Base-by-base conservation (phyloP, 805 yeast genomes). In the Lipomyces sp. region DNA sequence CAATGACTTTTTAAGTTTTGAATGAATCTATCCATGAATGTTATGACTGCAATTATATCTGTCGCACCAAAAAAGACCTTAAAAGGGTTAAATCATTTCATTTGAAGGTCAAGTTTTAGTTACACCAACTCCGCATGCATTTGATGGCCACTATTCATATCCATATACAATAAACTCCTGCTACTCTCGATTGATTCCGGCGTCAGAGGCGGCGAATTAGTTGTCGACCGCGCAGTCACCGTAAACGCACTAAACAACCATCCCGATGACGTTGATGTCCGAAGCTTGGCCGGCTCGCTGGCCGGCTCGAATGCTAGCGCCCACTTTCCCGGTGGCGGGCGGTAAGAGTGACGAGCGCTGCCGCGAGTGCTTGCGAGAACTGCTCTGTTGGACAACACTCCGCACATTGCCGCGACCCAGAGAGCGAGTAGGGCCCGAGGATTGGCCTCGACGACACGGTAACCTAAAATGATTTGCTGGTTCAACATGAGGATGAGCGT, bases 381-480 rank as follows among this genome's bases (percentile, higher is more conserved):
- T 3, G 29, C 39, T 32, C 32, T 51, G 54, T 51, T 29, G 34
- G 58, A 15, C 11, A 48, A 5, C 11, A 30, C n/a, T 7, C 60
- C 63, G n/a, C 51, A n/a, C n/a, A 53, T 32, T 2, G 59, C 50
- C 11, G 63, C 50, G 32, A 29, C 15, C 37, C 53, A 45, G 11
- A 66, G 60, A 4, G 51, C 33, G 11, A 48, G 8, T 13, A 57
- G 11, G n/a, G 59, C 56, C 33, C 42, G 18, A 6, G 30, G 32
- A 37, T 63, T 60, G 18, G 32, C 37, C 18, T 32, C 10, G n/a
- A 56, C 67, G 8, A 57, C 64, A 24, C 13, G 33, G 30, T 59
- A 57, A 2, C 64, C 64, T 3, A 66, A 50, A 0, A 59, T 55
- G 37, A 66, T 66, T n/a, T 56, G 59, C 29, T 42, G 59, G 30